Conservation (phyloP, 306 rosid species). For the Purshia tridentata region DNA sequence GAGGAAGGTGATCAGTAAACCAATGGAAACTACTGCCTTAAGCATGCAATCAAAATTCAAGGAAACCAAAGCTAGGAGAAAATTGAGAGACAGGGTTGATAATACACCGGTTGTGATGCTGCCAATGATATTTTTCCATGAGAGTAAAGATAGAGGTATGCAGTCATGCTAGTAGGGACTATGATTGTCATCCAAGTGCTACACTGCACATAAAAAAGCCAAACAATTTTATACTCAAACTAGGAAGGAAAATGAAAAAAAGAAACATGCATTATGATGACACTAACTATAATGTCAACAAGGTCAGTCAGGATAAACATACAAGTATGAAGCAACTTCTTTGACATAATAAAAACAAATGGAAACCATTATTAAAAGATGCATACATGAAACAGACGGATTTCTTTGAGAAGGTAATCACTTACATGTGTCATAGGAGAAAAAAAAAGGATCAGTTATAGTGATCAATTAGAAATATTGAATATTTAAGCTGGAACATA, state of each 20-base stretch:
- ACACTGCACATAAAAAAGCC: constrained; percentile 57
- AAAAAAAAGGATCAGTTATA: too few species aligned
- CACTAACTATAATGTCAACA: too few species aligned
- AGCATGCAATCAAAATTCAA: background rate
- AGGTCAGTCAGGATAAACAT: background rate
- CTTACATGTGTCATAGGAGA: too few species aligned
- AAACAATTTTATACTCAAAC: too few species aligned
- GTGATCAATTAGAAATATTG: too few species aligned
- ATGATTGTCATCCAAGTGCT: constrained; percentile 97
- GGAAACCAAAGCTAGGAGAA: background rate
- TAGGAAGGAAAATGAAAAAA: background rate
- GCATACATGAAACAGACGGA: background rate
- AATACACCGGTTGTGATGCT: constrained; percentile 99
- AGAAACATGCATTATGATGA: background rate
- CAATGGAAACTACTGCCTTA: background rate
- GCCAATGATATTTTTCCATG: constrained; percentile 94
- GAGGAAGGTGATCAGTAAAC: background rate
- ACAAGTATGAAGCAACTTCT: background rate
- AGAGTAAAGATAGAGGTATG: constrained; percentile 93
- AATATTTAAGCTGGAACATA: too few species aligned
- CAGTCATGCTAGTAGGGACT: constrained; percentile 95
- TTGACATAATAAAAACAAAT: background rate
- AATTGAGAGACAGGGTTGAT: constrained; percentile 8
- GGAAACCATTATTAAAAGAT: background rate
- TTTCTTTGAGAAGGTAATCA: background rate